Base-by-base conservation (phyloP, 371 early-diverging fungal species). In the Phascolomyces articulosus region DNA sequence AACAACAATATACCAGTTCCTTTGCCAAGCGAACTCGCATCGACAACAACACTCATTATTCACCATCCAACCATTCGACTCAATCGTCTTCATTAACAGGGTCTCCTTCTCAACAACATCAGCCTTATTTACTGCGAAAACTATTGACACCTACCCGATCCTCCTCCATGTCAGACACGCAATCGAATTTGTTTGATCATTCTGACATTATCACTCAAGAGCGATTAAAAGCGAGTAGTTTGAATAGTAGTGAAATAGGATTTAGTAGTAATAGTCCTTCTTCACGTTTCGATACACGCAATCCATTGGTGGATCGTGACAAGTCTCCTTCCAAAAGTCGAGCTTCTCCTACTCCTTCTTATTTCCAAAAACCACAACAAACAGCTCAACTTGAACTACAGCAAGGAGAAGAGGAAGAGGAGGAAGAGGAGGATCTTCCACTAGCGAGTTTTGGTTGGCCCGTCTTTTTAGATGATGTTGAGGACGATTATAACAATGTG, bases 151-250 rank as follows among this genome's bases (percentile, higher is more conserved):
- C 29, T 20, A 29, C 29, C 11, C 60, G 60, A 27, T 59, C 60
- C 2, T 59, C 60, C 2, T 44, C 28, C 15, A 27, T 59, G 47
- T 26, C 47, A 1, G 60, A 59, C 7, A 47, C 60, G 15, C n/a
- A n/a, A n/a, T 59, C 60, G 11, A 59, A 59, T 27, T 29, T 59
- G 20, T 59, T 59, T 47, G 60, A 59, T 23, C 41, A 59, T 27
- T 18, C 60, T 6, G 47, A 59, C 28, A 41, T 59, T 15, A 29
- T 41, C 18, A 59, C 60, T 15, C 60, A 59, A 59, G 60, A 41
- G 28, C 60, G 40, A 20, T 18, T 55, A 6, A 55, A 55, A 55
- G n/a, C n/a, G n/a, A 55, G 56, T 24, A 29, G 60, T 40, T 51
- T 15, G 6, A 44, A 51, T 3, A 51, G 51, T n/a, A 51, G 51